phyloP scores from a whole-genome alignment of 2,329 filamentous ascomycete genomes.

The Didymella segeticola region DNA sequence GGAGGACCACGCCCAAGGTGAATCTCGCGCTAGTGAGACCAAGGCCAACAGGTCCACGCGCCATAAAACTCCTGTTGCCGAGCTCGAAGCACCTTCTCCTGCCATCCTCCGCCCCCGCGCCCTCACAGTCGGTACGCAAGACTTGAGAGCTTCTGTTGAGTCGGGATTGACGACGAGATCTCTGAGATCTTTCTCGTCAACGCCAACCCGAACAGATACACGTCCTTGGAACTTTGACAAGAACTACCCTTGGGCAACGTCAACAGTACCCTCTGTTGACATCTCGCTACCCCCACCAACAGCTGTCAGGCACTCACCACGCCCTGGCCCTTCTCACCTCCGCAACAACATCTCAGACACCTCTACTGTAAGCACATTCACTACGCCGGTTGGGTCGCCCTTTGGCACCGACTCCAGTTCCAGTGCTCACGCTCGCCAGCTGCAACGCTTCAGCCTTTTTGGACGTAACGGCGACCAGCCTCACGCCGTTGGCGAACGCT shows the following conservation, averaged over 20 bases:
- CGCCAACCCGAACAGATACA: slow-evolving; percentile 42
- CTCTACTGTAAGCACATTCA: slow-evolving; percentile 31
- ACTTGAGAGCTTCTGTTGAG: slow-evolving; percentile 25
- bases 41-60: slow-evolving; percentile 20
- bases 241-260: slow-evolving; percentile 55
- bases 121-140: slow-evolving; percentile 26
- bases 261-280: slow-evolving; percentile 45
- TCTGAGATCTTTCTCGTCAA: slow-evolving; percentile 33
- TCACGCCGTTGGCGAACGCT: slow-evolving; percentile 56
- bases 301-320: slow-evolving; percentile 35
- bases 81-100: slow-evolving; percentile 37
- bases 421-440: slow-evolving; percentile 23
- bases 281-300: slow-evolving; percentile 51
- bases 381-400: slow-evolving; percentile 23
- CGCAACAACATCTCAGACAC: slow-evolving; percentile 38
- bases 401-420: slow-evolving; percentile 20
- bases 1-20: slow-evolving; percentile 14
- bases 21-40: slow-evolving; percentile 21
- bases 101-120: slow-evolving; percentile 33
- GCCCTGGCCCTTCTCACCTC: slow-evolving; percentile 39
- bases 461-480: slow-evolving; percentile 34
- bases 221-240: slow-evolving; percentile 57
- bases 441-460: slow-evolving; percentile 30
- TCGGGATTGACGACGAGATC: slow-evolving; percentile 35
- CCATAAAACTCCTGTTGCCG: slow-evolving; percentile 24